A percentile compares a stretch with the other conserved stretches of the same genome.
Evolutionary conservation across 257 asterid species (phyloP).

Genomic region (Plectranthus barbatus): DNA sequence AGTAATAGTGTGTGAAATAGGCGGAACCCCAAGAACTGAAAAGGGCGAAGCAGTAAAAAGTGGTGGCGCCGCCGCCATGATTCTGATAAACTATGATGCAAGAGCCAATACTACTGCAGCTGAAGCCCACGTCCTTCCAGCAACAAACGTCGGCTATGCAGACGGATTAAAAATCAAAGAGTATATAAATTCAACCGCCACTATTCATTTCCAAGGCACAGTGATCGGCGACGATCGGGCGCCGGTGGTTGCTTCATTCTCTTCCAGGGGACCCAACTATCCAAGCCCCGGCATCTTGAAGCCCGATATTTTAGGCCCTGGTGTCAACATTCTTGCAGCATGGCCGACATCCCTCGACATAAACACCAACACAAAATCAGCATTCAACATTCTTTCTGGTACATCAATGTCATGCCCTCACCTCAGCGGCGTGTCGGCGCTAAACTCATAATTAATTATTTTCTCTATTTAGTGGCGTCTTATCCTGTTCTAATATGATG

Average conservation of each 20-base stretch:
- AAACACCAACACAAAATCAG: too few relatives aligned
- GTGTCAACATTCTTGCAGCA: too few relatives aligned
- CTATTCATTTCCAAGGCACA: neutral
- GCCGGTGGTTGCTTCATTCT: too few relatives aligned
- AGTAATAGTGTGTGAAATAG: neutral
- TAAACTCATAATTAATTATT: too few relatives aligned
- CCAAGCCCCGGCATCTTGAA: conserved; percentile 23
- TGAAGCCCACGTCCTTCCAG: neutral
- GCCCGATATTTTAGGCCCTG: neutral
- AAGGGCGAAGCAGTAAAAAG: neutral
- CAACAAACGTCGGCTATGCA: neutral
- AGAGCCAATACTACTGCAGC: neutral
- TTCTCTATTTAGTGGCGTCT: too few relatives aligned
- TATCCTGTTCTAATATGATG: too few relatives aligned
- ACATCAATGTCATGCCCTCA: too few relatives aligned
- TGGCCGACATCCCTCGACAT: neutral
- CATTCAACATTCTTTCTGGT: too few relatives aligned
- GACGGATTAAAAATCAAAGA: neutral
- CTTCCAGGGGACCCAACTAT: neutral
- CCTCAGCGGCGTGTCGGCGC: too few relatives aligned
- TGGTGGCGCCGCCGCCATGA: neutral
- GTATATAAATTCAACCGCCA: neutral
- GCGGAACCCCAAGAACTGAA: neutral
- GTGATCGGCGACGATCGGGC: conserved; percentile 5
- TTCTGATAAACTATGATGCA: neutral